Base-by-base conservation (phyloP, 1,284 basidiomycete genomes). In the Ceratobasidium sp. region DNA sequence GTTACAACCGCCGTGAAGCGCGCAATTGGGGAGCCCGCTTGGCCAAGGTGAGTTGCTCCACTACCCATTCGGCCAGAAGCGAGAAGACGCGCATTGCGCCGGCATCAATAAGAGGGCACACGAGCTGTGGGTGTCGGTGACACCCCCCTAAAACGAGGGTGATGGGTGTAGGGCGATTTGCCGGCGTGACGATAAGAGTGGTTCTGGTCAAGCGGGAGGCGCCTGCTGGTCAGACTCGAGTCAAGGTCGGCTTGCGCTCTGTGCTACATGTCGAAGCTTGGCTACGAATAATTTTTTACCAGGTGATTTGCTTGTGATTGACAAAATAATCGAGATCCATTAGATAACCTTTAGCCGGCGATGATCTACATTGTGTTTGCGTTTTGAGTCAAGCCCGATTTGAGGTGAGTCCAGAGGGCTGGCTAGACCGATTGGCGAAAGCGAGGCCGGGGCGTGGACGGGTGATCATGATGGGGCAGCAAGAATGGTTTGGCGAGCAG, bases 301-400 rank as follows among this genome's bases (percentile, higher is more conserved):
- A 33, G 23, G 6, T 30, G 33, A 33, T 36, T 56, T 56, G 14
- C 54, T 6, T 56, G 30, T 36, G 33, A 56, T 56, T 56, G 36
- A 56, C 33, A 56, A 33, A 56, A 36, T 56, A 56, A 36, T 56
- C 54, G 30, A 56, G 54, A 56, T 66, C 25, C 33, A 58, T 69
- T 69, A 58, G 53, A 69, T 69, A 69, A 58, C 36, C 64, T 69
- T 69, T 69, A 40, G 48, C 48, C 33, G n/a, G 38, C 38, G 36
- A 33, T 53, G 48, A 51, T 69, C 51, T 23, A 1, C 40, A 28
- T 30, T 28, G 40, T 33, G 58, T 69, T 69, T 69, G 49, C 36
- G 38, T 42, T 46, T 56, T n/a, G 51, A 56, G 54, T 5, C 33
- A 53, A 36, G 36, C 53, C 53, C 64, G 53, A 69, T 69, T 58